A percentile compares a stretch with the other conserved stretches of the same genome.
Conservation (phyloP, 1,284 basidiomycete genomes). For the Dichomitus squalens region DNA sequence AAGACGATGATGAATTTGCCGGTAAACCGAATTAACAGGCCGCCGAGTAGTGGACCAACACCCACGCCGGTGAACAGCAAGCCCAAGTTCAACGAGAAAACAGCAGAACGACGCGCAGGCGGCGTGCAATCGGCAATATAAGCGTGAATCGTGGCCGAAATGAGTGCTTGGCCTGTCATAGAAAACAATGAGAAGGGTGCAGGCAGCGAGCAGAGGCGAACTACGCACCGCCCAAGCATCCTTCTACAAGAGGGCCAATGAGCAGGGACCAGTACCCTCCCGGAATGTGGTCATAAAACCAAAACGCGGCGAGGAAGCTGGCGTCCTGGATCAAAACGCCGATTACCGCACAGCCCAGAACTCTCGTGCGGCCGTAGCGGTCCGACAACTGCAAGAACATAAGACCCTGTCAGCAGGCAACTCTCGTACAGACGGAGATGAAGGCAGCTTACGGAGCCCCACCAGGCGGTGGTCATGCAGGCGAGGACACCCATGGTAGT, state of each 20-base stretch:
- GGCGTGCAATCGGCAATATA: conserved; percentile 65
- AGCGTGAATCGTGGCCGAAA: conserved; percentile 56
- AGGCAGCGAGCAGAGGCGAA: background rate
- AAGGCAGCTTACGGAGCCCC: conserved; percentile 66
- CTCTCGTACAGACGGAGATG: conserved; percentile 2
- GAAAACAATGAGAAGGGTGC: background rate
- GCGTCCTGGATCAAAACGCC: conserved; percentile 71
- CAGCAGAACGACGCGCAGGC: conserved; percentile 49
- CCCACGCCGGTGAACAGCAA: conserved; percentile 68
- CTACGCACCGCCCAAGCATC: conserved; percentile 71
- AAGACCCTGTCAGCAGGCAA: background rate
- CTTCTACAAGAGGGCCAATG: conserved; percentile 74
- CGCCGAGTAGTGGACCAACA: conserved; percentile 74
- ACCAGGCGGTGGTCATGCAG: conserved; percentile 82
- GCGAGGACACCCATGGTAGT: conserved; percentile 72
- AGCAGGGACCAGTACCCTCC: conserved; percentile 87
- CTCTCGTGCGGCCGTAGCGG: conserved; percentile 69
- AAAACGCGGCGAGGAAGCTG: conserved; percentile 67
- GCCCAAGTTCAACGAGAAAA: conserved; percentile 66
- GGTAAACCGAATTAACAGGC: conserved; percentile 62
- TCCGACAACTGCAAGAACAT: conserved; percentile 65
- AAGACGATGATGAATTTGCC: conserved; percentile 69
- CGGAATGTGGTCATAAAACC: conserved; percentile 61
- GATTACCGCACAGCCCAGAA: conserved; percentile 64
- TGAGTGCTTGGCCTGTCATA: conserved; percentile 48